Percentiles rank a stretch among this genome's conserved stretches.
phyloP scores from a whole-genome alignment of 2,329 filamentous ascomycete species.

The Paracoccidioides brasiliensis region DNA sequence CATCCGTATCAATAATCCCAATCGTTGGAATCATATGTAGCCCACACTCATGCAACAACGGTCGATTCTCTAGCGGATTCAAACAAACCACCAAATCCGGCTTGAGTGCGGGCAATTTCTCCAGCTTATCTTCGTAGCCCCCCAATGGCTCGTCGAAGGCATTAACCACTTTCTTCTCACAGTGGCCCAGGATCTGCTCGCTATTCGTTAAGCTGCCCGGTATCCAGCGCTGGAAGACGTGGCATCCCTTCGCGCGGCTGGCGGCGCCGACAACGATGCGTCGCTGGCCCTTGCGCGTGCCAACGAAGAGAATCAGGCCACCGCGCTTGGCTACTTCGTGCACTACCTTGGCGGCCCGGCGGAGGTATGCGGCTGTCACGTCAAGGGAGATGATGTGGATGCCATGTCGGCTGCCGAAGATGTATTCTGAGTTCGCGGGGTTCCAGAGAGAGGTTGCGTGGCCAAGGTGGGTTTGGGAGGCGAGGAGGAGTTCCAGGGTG shows the following conservation, averaged over 20 bases:
- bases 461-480: conserved; percentile 76
- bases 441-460: conserved; percentile 90
- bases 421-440: conserved; percentile 84
- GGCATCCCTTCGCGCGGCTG: conserved; percentile 62
- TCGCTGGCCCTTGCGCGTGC: conserved; percentile 71
- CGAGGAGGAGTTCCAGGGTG: conserved; percentile 80
- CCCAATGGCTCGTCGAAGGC: conserved; percentile 51
- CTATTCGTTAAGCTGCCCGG: conserved; percentile 87
- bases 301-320: conserved; percentile 81
- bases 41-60: conserved; percentile 81
- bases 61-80: conserved; percentile 86
- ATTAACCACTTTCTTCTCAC: conserved; percentile 62
- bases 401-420: conserved; percentile 75
- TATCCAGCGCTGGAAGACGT: conserved; percentile 87
- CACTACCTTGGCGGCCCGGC: conserved; percentile 86
- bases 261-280: conserved; percentile 70
- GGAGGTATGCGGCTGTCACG: conserved; percentile 71
- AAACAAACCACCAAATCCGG: conserved; percentile 87
- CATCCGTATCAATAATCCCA: conserved; percentile 86
- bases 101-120: conserved; percentile 52
- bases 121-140: conserved; percentile 54
- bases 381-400: conserved; percentile 92
- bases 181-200: conserved; percentile 66
- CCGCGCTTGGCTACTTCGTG: conserved; percentile 71
- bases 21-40: conserved; percentile 83